phyloP scores from a whole-genome alignment of 169 alveolate genomes.

The Plasmodium relictum region DNA sequence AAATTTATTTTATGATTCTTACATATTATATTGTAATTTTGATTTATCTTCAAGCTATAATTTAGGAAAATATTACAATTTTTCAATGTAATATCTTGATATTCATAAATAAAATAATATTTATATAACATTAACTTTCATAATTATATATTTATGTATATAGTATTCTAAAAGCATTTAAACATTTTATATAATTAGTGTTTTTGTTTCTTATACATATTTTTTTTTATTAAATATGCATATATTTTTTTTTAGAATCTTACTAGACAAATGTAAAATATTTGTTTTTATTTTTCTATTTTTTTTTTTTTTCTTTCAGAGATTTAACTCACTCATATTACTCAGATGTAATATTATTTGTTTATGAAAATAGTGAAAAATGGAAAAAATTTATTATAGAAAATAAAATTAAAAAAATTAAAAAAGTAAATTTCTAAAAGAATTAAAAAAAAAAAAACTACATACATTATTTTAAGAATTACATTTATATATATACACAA shows the following conservation, averaged over 20 bases:
- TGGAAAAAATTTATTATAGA: slow-evolving; percentile 66
- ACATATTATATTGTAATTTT: slow-evolving; percentile 61
- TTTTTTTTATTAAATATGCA: neutral
- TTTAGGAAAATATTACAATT: slow-evolving; percentile 37
- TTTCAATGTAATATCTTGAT: slow-evolving; percentile 57
- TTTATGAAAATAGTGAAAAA: slow-evolving; percentile 44
- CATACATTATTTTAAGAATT: neutral
- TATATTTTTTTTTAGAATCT: too few species aligned
- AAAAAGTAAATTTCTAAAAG: slow-evolving; percentile 38
- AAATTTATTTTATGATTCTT: slow-evolving; percentile 20
- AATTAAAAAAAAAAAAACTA: neutral
- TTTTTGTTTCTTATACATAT: neutral
- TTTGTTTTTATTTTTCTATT: neutral
- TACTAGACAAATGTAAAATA: too few species aligned
- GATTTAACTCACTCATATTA: slow-evolving; percentile 60
- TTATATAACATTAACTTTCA: neutral
- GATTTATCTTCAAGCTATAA: slow-evolving; percentile 42
- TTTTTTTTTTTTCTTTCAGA: neutral
- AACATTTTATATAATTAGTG: neutral
- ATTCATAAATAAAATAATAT: neutral
- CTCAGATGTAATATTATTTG: slow-evolving; percentile 46
- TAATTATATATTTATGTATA: neutral
- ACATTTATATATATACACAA: slow-evolving; percentile 1
- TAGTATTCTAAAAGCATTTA: neutral
- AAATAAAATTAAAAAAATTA: slow-evolving; percentile 55